phyloP scores from a whole-genome alignment of 495 filamentous ascomycete species.

The Penicillium diatomitis region DNA sequence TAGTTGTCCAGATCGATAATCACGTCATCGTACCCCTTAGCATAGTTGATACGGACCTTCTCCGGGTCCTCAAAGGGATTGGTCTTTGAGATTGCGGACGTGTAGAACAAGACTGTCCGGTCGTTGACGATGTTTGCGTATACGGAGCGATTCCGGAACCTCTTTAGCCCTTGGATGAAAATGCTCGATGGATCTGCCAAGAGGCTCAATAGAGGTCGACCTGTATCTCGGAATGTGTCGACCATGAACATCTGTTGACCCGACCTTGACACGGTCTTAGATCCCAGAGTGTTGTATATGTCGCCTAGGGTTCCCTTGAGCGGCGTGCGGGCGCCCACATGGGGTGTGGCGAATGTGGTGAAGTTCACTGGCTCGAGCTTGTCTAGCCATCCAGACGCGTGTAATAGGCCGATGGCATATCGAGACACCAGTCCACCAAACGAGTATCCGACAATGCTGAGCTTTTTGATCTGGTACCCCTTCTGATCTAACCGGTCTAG shows the following conservation, averaged over 20 bases:
- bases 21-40: conserved; percentile 63
- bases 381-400: conserved; percentile 70
- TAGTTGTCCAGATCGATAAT: conserved; percentile 64
- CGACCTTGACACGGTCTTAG: conserved; percentile 65
- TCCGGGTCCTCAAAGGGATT: conserved; percentile 66
- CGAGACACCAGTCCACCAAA: conserved; percentile 80
- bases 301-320: conserved; percentile 54
- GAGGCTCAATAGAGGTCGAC: conserved; percentile 65
- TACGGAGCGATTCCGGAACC: conserved; percentile 61
- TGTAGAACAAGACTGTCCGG: conserved; percentile 70
- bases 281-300: conserved; percentile 74
- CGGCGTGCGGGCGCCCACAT: conserved; percentile 77
- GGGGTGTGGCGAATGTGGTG: conserved; percentile 83
- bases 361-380: conserved; percentile 82
- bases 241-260: conserved; percentile 82
- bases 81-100: conserved; percentile 58
- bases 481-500: conserved; percentile 51
- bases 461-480: conserved; percentile 66
- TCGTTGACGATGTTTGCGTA: conserved; percentile 88
- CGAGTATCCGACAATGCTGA: conserved; percentile 85
- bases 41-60: conserved; percentile 57
- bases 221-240: conserved; percentile 75
- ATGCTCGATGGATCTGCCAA: conserved; percentile 78
- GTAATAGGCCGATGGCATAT: conserved; percentile 79
- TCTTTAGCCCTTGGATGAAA: conserved; percentile 69